phyloP scores from a whole-genome alignment of 306 rosid species.

The Quillaja saponaria region DNA sequence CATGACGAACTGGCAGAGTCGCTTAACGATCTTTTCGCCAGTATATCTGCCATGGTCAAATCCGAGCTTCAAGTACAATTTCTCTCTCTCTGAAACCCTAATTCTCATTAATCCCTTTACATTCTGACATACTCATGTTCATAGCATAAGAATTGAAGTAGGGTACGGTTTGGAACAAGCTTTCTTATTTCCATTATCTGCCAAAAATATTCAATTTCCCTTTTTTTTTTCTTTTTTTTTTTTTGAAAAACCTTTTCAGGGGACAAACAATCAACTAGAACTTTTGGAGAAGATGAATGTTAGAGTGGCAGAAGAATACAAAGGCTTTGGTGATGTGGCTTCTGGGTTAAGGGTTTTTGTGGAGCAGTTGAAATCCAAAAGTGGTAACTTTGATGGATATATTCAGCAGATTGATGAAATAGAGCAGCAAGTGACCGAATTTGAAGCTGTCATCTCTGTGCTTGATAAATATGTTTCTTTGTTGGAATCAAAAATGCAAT shows the following conservation, averaged over 20 bases:
- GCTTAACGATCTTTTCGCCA: constrained; percentile 62
- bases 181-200: neutral
- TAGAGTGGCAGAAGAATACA: constrained; percentile 80
- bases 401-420: constrained; percentile 71
- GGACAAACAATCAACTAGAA: constrained; percentile 73
- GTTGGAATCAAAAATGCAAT: constrained; percentile 70
- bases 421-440: constrained; percentile 82
- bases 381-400: constrained; percentile 69
- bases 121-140: neutral
- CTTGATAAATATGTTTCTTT: constrained; percentile 66
- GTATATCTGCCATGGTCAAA: constrained; percentile 77
- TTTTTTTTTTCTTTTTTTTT: constrained; percentile 8
- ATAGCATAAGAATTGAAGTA: neutral
- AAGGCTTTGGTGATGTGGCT: constrained; percentile 77
- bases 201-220: neutral
- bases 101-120: neutral
- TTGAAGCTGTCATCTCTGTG: constrained; percentile 81
- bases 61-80: constrained; percentile 74
- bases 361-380: constrained; percentile 80
- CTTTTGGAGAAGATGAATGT: constrained; percentile 85
- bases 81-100: constrained; percentile 14
- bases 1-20: constrained; percentile 63
- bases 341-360: constrained; percentile 84
- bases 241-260: constrained; percentile 39
- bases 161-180: neutral